Evolutionary conservation across 176 grass and related monocot genomes (phyloP), one percentile per base, ranked within the genome.

Genomic region (Aegilops longissima): DNA sequence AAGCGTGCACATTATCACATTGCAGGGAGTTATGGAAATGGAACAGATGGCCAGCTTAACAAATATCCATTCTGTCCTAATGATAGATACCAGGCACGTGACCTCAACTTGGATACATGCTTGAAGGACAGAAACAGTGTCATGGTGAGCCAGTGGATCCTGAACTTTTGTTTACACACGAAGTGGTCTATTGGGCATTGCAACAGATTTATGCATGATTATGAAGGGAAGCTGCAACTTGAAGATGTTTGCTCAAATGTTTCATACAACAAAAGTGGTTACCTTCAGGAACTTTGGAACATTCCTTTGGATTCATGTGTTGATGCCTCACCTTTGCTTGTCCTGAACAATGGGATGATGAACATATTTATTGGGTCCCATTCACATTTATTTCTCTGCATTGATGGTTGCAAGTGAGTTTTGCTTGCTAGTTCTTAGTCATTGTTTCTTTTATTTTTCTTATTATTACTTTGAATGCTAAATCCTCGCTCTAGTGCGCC

Each of bases 251-350:
- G 78, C 62, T 58, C 87, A 64, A 33, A 83, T 61, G 79, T 87
- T 81, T 65, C 68, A 59, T 79, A 36, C 70, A 86, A 61, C 54
- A 89, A 56, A 90, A 92, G 40, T 64, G 84, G 73, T 76, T 66
- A 23, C 38, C 30, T 54, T 95, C 36, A 79, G 82, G 82, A 93
- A 83, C 81, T 94, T 76, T 98, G 96, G 96, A 95, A 86, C 36
- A 35, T 95, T 82, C 78, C 51, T 66, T 90, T 98, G 38, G 83
- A 82, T 82, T 95, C 91, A 89, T 98, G 96, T 89, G 96, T 98
- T 81, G 96, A 98, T 91, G 96, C 96, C 36, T 98, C 96, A 89
- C 93, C 96, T 84, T 90, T 98, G 83, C 81, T 95, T 84, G 96
- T 93, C 47, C 39, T 82, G 76, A 86, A 83, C 66, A 80, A 94